Evolutionary conservation across 1,139 yeast species (phyloP), one percentile per base, ranked within the genome.

Genomic region (Yamadazyma buinensis): DNA sequence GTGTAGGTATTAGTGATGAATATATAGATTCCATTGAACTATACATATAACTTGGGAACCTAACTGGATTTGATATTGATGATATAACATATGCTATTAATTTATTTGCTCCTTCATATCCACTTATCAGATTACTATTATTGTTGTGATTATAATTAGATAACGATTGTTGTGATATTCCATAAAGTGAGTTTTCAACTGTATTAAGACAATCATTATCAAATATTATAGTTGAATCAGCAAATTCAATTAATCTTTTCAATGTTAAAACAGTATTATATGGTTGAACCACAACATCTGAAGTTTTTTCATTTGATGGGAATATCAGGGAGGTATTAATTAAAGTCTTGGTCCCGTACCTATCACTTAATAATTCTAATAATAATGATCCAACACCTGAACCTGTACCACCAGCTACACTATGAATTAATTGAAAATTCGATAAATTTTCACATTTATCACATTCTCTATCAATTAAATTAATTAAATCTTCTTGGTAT

Each of bases 331-430:
- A 85, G 0, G 98, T 88, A 37, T 85, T 86, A 12, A 86, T 69
- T 32, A 92, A 60, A 53, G 88, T 90, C 55, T 90, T 90, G 36
- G 84, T 80, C 3, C 72, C 73, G 52, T 80, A 90, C 39, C 92
- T 65, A 54, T 94, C 98, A 36, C 80, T 77, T 40, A 94, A 60
- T 18, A 80, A 66, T 55, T 92, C 97, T 32, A 92, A 61, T 30
- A 92, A 50, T 41, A 75, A 75, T 0, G 96, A 86, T 0, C 98
- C 98, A 29, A 88, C 77, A 7, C 98, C 98, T 0, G 96, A 84
- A 0, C 98, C 98, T 0, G 98, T 92, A 24, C 98, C 98, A 18
- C 98, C 98, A 0, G 97, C 97, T n/a, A 94, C 95, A 12, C 97
- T 86, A 57, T 92, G 98, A 38, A 90, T 61, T 44, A 92, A 63